phyloP scores from a whole-genome alignment of 2,329 filamentous ascomycete genomes.

The Camillea tinctor region DNA sequence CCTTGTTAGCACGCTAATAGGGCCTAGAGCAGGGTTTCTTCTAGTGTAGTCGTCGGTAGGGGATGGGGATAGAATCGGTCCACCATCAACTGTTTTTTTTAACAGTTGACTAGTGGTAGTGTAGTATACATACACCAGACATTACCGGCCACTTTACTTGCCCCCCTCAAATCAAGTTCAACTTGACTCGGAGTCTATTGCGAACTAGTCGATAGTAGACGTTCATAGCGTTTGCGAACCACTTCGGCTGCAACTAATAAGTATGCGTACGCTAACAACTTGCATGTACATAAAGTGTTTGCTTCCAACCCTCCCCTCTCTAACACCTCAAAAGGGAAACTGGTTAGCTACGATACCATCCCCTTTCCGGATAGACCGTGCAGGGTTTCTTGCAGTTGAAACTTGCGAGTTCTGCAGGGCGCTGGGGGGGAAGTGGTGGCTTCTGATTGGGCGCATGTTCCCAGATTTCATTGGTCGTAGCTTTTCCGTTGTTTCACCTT shows the following conservation, averaged over 20 bases:
- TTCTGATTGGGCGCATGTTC: constrained; percentile 26
- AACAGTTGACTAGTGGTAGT: no score
- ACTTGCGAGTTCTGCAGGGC: constrained; percentile 21
- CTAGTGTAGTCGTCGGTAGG: no score
- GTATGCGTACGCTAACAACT: no score
- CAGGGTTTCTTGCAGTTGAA: constrained; percentile 18
- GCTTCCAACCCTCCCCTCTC: background rate
- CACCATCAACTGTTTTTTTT: background rate
- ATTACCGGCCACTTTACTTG: background rate
- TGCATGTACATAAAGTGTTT: background rate
- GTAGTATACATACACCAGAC: no score
- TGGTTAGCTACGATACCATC: background rate
- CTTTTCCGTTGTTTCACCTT: constrained; percentile 27
- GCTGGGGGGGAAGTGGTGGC: constrained; percentile 9
- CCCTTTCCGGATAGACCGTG: background rate
- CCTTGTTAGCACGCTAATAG: no score
- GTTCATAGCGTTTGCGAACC: background rate
- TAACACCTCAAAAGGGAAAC: background rate
- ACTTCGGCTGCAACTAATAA: background rate
- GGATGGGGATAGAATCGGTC: background rate
- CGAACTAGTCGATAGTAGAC: background rate
- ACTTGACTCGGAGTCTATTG: background rate
- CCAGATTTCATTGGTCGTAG: constrained; percentile 18
- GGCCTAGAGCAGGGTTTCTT: no score
- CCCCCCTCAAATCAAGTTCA: background rate